These are phyloP conservation scores for Eucalyptus guilfoylei DNA, from an alignment of 345 rosid genomes.

Conservation along the genomic window DNA sequence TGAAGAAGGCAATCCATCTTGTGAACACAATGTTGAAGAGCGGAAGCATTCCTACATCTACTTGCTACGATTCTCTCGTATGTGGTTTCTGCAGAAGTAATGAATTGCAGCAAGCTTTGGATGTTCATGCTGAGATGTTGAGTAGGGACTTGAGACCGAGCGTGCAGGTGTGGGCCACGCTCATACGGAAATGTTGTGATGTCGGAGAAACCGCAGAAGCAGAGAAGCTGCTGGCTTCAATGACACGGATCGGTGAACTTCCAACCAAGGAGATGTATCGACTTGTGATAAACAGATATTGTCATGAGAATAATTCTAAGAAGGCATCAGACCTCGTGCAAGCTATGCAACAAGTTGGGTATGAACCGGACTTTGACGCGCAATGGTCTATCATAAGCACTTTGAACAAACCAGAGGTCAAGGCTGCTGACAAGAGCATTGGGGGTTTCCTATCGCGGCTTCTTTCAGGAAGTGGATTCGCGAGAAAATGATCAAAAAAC, in stretches of 20 bases:
- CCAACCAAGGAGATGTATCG: slow-evolving; percentile 47
- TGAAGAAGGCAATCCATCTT: slow-evolving; percentile 43
- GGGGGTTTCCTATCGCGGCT: slow-evolving; percentile 64
- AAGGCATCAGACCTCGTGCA: slow-evolving; percentile 57
- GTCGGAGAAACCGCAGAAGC: slow-evolving; percentile 33
- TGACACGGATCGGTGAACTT: slow-evolving; percentile 34
- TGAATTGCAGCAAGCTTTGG: slow-evolving; percentile 35
- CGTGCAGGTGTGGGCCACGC: slow-evolving; percentile 24
- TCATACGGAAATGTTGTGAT: slow-evolving; percentile 27
- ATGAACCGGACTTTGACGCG: slow-evolving; percentile 54
- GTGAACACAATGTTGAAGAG: slow-evolving; percentile 55
- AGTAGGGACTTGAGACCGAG: slow-evolving; percentile 42
- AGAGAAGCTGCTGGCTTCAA: slow-evolving; percentile 34
- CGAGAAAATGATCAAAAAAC: not conserved
- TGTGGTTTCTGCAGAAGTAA: slow-evolving; percentile 24
- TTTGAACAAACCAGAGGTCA: slow-evolving; percentile 24
- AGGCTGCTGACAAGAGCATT: slow-evolving; percentile 6
- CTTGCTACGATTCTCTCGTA: slow-evolving; percentile 51
- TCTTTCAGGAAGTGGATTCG: slow-evolving; percentile 54
- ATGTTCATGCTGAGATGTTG: slow-evolving; percentile 57
- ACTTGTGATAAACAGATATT: slow-evolving; percentile 33
- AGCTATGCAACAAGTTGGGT: slow-evolving; percentile 49
- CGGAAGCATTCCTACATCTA: slow-evolving; percentile 23
- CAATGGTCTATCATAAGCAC: slow-evolving; percentile 83
- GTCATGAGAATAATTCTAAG: slow-evolving; percentile 30